These are phyloP conservation scores for Phytophthora tentaculata DNA, from an alignment of 352 stramenopile species.

Conservation along the genomic window DNA sequence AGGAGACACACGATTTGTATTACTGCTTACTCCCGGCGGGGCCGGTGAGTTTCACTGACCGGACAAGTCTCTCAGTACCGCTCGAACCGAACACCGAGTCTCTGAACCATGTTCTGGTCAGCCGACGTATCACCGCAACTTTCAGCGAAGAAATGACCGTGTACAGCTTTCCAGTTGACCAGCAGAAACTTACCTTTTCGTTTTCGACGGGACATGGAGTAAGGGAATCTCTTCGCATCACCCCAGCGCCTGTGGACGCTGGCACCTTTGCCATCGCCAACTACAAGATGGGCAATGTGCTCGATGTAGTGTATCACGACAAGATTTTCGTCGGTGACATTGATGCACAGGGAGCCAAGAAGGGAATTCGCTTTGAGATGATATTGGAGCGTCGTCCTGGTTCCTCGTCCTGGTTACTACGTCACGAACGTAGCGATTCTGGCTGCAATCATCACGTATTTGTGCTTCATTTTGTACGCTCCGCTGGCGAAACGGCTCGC, in stretches of 20 bases:
- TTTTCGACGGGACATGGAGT: background rate
- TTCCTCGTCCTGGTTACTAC: background rate
- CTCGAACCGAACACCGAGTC: background rate
- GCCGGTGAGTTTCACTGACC: background rate
- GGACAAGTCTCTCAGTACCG: background rate
- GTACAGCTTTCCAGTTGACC: background rate
- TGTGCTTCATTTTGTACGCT: background rate
- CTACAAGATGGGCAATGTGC: background rate
- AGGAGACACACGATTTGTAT: background rate
- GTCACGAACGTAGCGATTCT: background rate
- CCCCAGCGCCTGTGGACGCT: background rate
- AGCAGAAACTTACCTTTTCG: background rate
- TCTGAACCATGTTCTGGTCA: background rate
- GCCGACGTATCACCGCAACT: background rate
- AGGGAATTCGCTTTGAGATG: background rate
- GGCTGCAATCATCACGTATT: background rate
- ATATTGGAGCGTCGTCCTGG: background rate
- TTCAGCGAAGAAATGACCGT: background rate
- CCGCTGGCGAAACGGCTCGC: background rate
- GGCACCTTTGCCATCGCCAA: background rate
- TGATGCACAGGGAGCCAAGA: background rate
- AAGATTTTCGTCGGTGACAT: background rate
- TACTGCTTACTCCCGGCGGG: background rate
- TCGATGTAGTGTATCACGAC: background rate
- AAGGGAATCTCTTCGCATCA: background rate